Evolutionary conservation across 164 flowering plant genomes (phyloP), one percentile per base, ranked within the genome.

Genomic region (Nelumbo lutea): DNA sequence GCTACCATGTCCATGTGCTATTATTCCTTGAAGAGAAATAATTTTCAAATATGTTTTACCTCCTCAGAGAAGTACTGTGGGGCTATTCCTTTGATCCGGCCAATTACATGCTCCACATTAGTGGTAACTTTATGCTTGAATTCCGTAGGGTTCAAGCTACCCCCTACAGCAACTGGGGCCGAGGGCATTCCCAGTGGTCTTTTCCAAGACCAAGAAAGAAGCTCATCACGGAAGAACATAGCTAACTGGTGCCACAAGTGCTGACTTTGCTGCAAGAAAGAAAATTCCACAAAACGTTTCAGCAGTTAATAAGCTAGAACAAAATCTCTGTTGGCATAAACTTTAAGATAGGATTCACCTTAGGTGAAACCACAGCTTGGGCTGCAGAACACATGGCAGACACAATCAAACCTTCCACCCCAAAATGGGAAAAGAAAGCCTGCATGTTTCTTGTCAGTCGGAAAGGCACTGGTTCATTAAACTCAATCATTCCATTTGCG

Each of bases 191-290:
- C 96, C 9, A 82, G 78, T 13, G 96, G 92, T 71, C 91, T 82
- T 73, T 92, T 88, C 96, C 96, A 93, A 52, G 97, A 91, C 99
- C 98, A 96, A 9, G 98, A 93, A 42, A 93, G 80, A 65, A 96
- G 84, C 80, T 96, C 99, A 79, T 96, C 99, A 13, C 98, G 93
- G 88, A 96, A 96, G 77, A 96, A 96, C 99, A 96, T 93, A 4
- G 95, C 98, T 47, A 96, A 73, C 57, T 96, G 99, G 78, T 96
- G 87, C 97, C 98, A 91, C 39, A 96, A 42, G 79, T 93, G 98
- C 78, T 88, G 91, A 65, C 70, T 88, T 96, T 96, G 98, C 99
- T 96, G 97, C 75, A 82, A 74, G 7, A 64, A 1, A 4, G 27
- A 46, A 71, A 62, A 47, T 43, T 7, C 4, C 4, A 3, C 43